Conservation (phyloP, 2,329 filamentous ascomycete species). For the Parastagonospora avenae region DNA sequence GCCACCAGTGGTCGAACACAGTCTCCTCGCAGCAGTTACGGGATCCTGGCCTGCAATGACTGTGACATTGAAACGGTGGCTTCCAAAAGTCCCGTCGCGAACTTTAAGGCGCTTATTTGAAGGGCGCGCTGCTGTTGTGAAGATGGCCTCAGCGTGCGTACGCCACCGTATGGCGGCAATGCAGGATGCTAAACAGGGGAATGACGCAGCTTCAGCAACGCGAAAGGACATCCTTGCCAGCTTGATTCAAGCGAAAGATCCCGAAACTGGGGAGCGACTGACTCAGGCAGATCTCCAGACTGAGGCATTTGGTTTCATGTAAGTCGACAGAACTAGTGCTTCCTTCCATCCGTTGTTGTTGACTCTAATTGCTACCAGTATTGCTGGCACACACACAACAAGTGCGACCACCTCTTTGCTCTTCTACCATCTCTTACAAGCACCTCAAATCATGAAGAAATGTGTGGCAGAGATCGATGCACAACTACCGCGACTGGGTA, state of each 20-base stretch:
- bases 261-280: neutral
- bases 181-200: neutral
- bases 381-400: neutral
- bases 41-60: neutral
- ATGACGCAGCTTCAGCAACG: neutral
- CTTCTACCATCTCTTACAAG: neutral
- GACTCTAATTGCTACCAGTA: neutral
- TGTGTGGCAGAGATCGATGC: neutral
- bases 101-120: neutral
- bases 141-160: neutral
- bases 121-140: neutral
- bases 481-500: neutral
- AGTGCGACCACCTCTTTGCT: neutral
- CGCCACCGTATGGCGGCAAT: neutral
- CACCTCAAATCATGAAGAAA: neutral
- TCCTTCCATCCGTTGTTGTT: neutral
- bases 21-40: neutral
- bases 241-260: neutral
- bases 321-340: neutral
- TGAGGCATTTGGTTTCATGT: neutral
- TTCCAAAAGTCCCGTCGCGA: neutral
- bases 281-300: neutral
- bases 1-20: neutral
- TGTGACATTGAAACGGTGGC: neutral
- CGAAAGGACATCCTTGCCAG: neutral